Base-by-base conservation (phyloP, 305 asterid species). In the Fraxinus sp. region DNA sequence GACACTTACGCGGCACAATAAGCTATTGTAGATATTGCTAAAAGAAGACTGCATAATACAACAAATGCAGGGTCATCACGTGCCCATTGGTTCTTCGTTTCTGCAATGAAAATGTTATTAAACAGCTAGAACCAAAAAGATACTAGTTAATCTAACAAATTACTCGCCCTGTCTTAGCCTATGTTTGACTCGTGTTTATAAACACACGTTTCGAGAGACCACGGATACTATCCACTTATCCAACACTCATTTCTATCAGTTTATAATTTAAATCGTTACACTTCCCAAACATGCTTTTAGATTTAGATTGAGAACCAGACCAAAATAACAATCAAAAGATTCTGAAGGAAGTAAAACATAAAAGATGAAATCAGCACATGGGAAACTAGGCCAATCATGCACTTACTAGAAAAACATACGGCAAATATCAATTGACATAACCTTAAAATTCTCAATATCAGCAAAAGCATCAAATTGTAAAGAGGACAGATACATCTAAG, bases 21-120 rank as follows among this genome's bases (percentile, higher is more conserved):
- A 59, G 98, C 97, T 86, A 91, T 36, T 52, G 96, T 79, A 33
- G 93, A 87, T 87, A 91, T 96, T 75, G 90, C 87, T 82, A 96
- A 85, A 82, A 96, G 98, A 83, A 96, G 94, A 88, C 90, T 90
- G 82, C 92, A 93, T 87, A 94, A 90, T 81, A 94, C 99, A 84
- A 93, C 90, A 88, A 94, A 96, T 76, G 99, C 99, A 78, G 98
- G 99, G 91, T 96, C 99, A 86, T 96, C 99, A 77, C 98, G 99
- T 80, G 99, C 99, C 99, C 99, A 96, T 86, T 96, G 99, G 85
- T 96, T 96, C 91, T 96, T 96, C 68, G 98, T 96, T 89, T 96
- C 99, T 96, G 93, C 88, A 89, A 68, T 49, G 74, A 72, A 78
- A 79, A 46, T 52, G n/a, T 76, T 41, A 79, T 80, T 32, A 85